phyloP scores from a whole-genome alignment of 257 asterid species.

The Capsicum chinense region DNA sequence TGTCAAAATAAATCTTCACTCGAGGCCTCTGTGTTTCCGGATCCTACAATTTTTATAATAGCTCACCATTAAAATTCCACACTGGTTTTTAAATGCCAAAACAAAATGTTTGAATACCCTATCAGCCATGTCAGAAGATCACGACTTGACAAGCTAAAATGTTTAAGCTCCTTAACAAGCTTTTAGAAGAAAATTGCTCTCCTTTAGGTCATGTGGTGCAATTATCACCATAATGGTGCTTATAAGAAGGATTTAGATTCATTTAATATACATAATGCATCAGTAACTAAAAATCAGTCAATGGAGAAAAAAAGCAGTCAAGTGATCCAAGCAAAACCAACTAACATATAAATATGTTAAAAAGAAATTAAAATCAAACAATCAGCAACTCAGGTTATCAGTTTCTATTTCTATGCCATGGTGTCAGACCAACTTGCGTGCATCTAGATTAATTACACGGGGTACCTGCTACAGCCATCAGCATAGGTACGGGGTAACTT shows the following conservation, averaged over 20 bases:
- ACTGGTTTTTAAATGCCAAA: not conserved
- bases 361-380: not conserved
- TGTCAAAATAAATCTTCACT: slow-evolving; percentile 85
- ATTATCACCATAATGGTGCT: slow-evolving; percentile 23
- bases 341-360: not conserved
- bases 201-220: not conserved
- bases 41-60: slow-evolving; percentile 58
- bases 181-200: not conserved
- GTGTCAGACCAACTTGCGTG: not conserved
- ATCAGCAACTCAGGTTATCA: not conserved
- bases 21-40: slow-evolving; percentile 96
- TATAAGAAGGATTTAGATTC: not conserved
- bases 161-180: not conserved
- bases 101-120: not conserved
- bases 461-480: not conserved
- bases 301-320: slow-evolving; percentile 21
- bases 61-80: slow-evolving; percentile 23
- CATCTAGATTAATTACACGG: no score
- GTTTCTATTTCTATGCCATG: not conserved
- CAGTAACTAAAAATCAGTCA: not conserved
- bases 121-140: slow-evolving; percentile 1
- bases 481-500: not conserved
- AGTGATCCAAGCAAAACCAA: slow-evolving; percentile 3
- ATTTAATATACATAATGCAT: not conserved
- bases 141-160: not conserved